These are phyloP conservation scores for Sapria himalayana DNA, from an alignment of 345 rosid species.

Conservation along the genomic window DNA sequence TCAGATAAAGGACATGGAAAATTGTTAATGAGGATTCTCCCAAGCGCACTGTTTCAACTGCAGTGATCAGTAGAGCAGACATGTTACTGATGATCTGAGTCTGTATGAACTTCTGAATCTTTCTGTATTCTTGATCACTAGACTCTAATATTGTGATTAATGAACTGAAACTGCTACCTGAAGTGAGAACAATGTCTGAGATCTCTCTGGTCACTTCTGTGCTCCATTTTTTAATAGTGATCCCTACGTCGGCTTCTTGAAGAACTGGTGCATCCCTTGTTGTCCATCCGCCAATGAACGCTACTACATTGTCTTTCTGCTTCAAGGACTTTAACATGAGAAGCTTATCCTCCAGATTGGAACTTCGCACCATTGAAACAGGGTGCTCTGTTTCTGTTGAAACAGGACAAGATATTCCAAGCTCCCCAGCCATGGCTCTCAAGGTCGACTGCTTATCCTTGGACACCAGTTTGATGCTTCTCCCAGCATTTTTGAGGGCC, in stretches of 20 bases:
- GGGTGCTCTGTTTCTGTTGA: background rate
- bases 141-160: no score
- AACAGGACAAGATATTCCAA: conserved; percentile 4
- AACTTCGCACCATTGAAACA: conserved; percentile 6
- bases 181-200: no score
- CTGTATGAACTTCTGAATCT: no score
- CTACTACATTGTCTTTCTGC: conserved; percentile 8
- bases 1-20: no score
- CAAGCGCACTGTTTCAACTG: no score
- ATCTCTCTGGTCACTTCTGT: conserved; percentile 4
- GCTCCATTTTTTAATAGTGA: background rate
- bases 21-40: no score
- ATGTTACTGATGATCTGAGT: no score
- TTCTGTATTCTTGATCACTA: no score
- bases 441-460: conserved; percentile 5
- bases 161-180: no score
- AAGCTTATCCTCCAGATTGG: conserved; percentile 7
- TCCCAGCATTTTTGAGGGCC: conserved; percentile 5
- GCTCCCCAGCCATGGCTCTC: conserved; percentile 7
- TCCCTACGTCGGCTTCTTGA: conserved; percentile 8
- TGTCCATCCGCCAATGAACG: conserved; percentile 9
- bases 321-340: conserved; percentile 4
- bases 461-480: conserved; percentile 9
- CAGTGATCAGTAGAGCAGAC: no score
- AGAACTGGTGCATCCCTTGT: conserved; percentile 7